Evolutionary conservation across 176 grass and related monocot species (phyloP).

Genomic region (Triticum aestivum): IWGSC_CS_RefSeq_v2.1 NC_057798.1:1957867-1958366

Average conservation of each 20-base stretch:
- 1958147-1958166: neutral
- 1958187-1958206: slow-evolving; percentile 17
- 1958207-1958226: slow-evolving; percentile 14
- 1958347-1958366: neutral
- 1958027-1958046: neutral
- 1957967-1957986: neutral
- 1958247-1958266: slow-evolving; percentile 67
- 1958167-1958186: neutral
- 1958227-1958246: slow-evolving; percentile 58
- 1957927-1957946: neutral
- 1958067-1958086: neutral
- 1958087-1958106: neutral
- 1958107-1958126: neutral
- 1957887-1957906: neutral
- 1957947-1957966: neutral
- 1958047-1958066: neutral
- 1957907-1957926: neutral
- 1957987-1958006: neutral
- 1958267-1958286: slow-evolving; percentile 56
- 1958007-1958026: neutral
- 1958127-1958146: neutral
- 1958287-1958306: slow-evolving; percentile 38
- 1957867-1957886: neutral
- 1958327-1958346: neutral
- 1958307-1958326: slow-evolving; percentile 62